These are phyloP conservation scores for Amborella trichopoda DNA, from an alignment of 164 flowering plant genomes.

Conservation along the genomic window DNA sequence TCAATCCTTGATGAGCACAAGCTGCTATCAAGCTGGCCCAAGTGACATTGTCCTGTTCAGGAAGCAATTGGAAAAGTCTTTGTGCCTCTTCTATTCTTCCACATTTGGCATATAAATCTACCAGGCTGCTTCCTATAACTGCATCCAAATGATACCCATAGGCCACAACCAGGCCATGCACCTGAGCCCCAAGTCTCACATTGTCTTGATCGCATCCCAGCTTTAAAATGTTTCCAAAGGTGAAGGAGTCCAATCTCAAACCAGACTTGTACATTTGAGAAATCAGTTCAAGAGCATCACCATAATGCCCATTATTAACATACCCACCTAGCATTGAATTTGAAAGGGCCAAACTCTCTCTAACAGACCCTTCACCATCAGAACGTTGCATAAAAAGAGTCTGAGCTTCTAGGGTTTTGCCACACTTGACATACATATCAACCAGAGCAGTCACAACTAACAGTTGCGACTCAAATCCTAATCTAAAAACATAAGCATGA, in stretches of 20 bases:
- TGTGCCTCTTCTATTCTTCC: slow-evolving; percentile 8
- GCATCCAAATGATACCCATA: slow-evolving; percentile 14
- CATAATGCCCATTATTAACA: slow-evolving; percentile 6
- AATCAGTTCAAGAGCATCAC: slow-evolving; percentile 10
- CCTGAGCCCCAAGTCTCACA: slow-evolving; percentile 14
- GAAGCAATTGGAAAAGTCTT: slow-evolving; percentile 10
- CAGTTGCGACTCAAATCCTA: slow-evolving; percentile 3
- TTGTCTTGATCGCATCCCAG: slow-evolving; percentile 4
- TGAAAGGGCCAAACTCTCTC: slow-evolving; percentile 13
- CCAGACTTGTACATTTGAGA: slow-evolving; percentile 11
- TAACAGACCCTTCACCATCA: slow-evolving; percentile 2
- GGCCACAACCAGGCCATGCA: slow-evolving; percentile 19
- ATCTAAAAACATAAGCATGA: slow-evolving; percentile 13
- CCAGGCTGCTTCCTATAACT: slow-evolving; percentile 15
- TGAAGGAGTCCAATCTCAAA: slow-evolving; percentile 11
- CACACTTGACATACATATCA: slow-evolving; percentile 19
- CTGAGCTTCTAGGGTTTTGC: slow-evolving; percentile 11
- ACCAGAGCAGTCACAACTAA: slow-evolving; percentile 12
- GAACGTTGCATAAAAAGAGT: slow-evolving; percentile 6
- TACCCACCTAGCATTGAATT: slow-evolving; percentile 17
- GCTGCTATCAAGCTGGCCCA: slow-evolving; percentile 17
- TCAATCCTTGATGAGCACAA: slow-evolving; percentile 11
- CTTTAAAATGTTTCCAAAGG: slow-evolving; percentile 17
- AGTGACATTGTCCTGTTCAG: slow-evolving; percentile 15
- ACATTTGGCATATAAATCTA: slow-evolving; percentile 15